These are phyloP conservation scores for Tuber calosporum DNA, from an alignment of 495 filamentous ascomycete genomes.

Conservation along the genomic window DNA sequence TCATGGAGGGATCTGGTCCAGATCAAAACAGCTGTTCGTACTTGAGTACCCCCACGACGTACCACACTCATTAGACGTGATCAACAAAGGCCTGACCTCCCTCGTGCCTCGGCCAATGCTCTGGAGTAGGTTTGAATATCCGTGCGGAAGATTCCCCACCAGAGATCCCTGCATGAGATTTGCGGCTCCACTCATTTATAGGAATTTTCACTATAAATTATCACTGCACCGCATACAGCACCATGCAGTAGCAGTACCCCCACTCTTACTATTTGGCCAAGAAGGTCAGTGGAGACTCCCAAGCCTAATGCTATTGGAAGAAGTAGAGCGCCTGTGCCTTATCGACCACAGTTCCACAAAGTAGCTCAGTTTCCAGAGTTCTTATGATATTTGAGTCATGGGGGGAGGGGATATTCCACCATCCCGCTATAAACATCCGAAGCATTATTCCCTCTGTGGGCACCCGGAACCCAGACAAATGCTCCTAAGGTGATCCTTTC, in stretches of 20 bases:
- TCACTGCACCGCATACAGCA: neutral
- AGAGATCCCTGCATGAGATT: neutral
- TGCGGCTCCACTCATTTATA: neutral
- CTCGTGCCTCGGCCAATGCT: neutral
- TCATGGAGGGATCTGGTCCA: neutral
- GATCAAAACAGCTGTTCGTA: neutral
- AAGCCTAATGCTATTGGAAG: neutral
- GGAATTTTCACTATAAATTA: neutral
- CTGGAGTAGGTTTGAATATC: neutral
- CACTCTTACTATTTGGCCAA: neutral
- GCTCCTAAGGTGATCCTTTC: neutral
- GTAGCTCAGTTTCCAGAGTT: neutral
- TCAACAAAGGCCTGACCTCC: neutral
- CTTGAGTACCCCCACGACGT: neutral
- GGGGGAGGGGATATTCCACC: neutral
- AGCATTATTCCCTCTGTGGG: neutral
- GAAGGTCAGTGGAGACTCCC: neutral
- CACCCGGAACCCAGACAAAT: neutral
- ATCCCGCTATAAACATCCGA: neutral
- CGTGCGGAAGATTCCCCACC: neutral
- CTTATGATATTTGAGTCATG: neutral
- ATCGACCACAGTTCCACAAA: neutral
- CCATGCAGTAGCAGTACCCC: neutral
- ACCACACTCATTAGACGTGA: neutral
- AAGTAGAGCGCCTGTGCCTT: neutral